Conservation (phyloP, 306 rosid species). For the Lupinus albus region DNA sequence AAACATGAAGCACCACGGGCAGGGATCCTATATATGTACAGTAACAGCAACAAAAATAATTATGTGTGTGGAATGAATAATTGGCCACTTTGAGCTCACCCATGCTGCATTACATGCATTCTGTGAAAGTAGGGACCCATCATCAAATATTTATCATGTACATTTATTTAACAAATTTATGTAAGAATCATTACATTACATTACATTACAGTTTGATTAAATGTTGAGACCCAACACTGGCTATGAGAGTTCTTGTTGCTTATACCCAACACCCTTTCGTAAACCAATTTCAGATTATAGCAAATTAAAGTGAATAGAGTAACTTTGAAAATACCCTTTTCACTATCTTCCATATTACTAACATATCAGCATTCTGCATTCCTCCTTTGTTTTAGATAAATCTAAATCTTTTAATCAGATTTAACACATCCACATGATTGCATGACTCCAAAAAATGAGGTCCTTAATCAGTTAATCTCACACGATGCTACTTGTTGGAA, state of each 20-base stretch:
- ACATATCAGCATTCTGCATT: neutral
- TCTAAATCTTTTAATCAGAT: neutral
- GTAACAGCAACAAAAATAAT: slow-evolving; percentile 39
- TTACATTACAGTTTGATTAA: neutral
- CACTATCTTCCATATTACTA: neutral
- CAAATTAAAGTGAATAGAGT: slow-evolving; percentile 4
- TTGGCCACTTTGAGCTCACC: slow-evolving; percentile 33
- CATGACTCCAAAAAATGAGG: neutral
- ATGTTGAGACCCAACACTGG: slow-evolving; percentile 19
- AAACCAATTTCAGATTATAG: neutral
- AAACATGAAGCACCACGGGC: slow-evolving; percentile 6
- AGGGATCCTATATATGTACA: neutral
- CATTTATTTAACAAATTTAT: neutral
- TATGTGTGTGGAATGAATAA: slow-evolving; percentile 25
- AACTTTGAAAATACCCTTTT: neutral
- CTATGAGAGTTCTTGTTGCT: slow-evolving; percentile 9
- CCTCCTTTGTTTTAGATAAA: neutral
- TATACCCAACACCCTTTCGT: slow-evolving; percentile 1
- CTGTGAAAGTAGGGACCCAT: slow-evolving; percentile 41
- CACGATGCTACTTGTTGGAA: slow-evolving; percentile 34
- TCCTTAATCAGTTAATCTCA: neutral
- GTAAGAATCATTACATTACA: too few species aligned
- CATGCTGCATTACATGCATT: slow-evolving; percentile 38
- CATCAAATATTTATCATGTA: slow-evolving; percentile 6
- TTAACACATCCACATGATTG: neutral